These are phyloP conservation scores for Bretziella fagacearum DNA, from an alignment of 2,329 filamentous ascomycete species.

Conservation along the genomic window DNA sequence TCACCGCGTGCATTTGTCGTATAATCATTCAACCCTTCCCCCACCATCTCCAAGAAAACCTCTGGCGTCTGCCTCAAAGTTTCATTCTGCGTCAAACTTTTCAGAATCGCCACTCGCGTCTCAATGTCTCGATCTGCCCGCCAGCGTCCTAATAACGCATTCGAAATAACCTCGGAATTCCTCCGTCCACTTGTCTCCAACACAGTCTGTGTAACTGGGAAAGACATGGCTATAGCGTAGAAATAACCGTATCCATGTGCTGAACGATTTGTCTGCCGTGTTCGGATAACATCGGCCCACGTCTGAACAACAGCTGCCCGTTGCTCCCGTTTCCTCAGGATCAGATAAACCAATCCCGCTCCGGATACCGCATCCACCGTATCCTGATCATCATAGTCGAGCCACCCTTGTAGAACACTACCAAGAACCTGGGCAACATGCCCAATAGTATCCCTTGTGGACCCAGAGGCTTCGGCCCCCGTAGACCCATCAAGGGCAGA, in stretches of 20 bases:
- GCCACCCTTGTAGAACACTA: conserved; percentile 20
- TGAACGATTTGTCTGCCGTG: conserved; percentile 21
- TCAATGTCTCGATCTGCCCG: conserved; percentile 31
- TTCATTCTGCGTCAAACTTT: conserved; percentile 32
- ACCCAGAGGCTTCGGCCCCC: not conserved
- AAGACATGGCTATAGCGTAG: conserved; percentile 34
- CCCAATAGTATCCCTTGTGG: not conserved
- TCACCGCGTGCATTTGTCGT: conserved; percentile 80
- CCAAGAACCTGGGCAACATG: not conserved
- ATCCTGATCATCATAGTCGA: conserved; percentile 34
- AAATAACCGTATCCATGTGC: conserved; percentile 34
- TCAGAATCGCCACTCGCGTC: conserved; percentile 36
- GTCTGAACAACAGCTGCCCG: conserved; percentile 26
- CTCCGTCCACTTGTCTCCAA: conserved; percentile 5
- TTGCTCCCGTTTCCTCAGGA: conserved; percentile 25
- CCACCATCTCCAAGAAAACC: conserved; percentile 30
- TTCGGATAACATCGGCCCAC: conserved; percentile 31
- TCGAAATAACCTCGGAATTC: conserved; percentile 23
- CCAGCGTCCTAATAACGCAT: conserved; percentile 38
- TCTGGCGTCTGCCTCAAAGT: conserved; percentile 26
- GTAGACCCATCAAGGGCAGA: conserved; percentile 15
- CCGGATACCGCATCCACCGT: conserved; percentile 32
- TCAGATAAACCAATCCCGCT: conserved; percentile 33
- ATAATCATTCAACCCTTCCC: conserved; percentile 64
- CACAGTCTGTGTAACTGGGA: conserved; percentile 24